Percentiles rank a stretch among this genome's conserved stretches.
phyloP scores from a whole-genome alignment of 2,329 filamentous ascomycete genomes.

The Chaetomium globosum region DNA sequence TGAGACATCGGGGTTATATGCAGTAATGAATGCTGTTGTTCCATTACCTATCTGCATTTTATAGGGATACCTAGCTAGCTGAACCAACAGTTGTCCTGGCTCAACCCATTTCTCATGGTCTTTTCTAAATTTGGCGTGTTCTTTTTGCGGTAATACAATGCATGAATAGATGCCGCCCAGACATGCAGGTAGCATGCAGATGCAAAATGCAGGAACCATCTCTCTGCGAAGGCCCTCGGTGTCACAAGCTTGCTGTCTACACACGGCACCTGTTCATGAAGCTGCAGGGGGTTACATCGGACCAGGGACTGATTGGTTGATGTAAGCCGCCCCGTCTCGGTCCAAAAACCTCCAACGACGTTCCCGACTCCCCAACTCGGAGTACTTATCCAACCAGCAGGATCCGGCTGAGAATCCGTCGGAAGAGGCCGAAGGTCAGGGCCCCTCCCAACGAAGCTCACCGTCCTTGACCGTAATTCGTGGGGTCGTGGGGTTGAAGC shows the following conservation, averaged over 20 bases:
- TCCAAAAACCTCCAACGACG: neutral
- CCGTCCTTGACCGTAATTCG: conserved; percentile 1
- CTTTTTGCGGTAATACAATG: neutral
- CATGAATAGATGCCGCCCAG: neutral
- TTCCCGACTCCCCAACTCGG: neutral
- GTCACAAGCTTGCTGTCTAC: conserved; percentile 5
- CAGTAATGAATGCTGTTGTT: conserved; percentile 17
- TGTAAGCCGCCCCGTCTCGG: neutral
- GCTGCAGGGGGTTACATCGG: neutral
- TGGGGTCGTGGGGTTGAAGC: conserved; percentile 9
- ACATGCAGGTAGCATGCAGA: conserved; percentile 18
- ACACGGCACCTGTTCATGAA: neutral
- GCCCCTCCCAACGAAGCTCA: neutral
- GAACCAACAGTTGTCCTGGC: conserved; percentile 1
- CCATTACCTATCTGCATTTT: neutral
- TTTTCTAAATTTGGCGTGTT: neutral
- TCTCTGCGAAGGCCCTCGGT: neutral
- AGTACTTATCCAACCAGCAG: neutral
- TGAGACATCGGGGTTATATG: neutral
- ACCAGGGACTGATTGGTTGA: neutral
- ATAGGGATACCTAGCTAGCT: neutral
- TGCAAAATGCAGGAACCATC: conserved; percentile 17
- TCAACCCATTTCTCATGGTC: neutral
- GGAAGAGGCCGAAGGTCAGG: conserved; percentile 7
- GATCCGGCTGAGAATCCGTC: neutral